phyloP scores from a whole-genome alignment of 352 stramenopile genomes.

The Phytophthora cryptogea region DNA sequence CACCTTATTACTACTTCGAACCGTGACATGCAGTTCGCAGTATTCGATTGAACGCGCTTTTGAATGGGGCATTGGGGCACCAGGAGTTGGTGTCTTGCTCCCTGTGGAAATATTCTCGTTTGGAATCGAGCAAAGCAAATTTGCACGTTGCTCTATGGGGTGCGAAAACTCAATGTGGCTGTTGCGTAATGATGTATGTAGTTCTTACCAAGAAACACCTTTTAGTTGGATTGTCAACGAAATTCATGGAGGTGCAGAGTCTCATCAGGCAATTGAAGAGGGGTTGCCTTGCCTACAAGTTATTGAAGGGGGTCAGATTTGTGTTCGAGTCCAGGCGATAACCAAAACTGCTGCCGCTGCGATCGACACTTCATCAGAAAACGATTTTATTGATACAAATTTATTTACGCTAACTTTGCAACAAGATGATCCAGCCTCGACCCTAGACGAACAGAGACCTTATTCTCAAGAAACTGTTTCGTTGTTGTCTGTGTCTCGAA shows the following conservation, averaged over 20 bases:
- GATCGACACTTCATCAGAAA: constrained; percentile 1
- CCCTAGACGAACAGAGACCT: background rate
- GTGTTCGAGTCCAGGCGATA: constrained; percentile 16
- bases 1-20: constrained; percentile 1
- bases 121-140: background rate
- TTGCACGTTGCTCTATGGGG: constrained; percentile 4
- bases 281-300: constrained; percentile 7
- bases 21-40: background rate
- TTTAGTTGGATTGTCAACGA: constrained; percentile 21
- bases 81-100: constrained; percentile 3
- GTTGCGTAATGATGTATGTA: background rate
- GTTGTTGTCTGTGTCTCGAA: constrained; percentile 20
- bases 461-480: background rate
- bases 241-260: constrained; percentile 1
- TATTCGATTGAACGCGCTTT: constrained; percentile 14
- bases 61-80: constrained; percentile 32
- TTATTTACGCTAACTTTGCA: constrained; percentile 14
- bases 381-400: background rate
- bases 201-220: background rate
- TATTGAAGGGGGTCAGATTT: constrained; percentile 7
- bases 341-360: constrained; percentile 11
- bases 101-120: constrained; percentile 18
- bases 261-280: constrained; percentile 11
- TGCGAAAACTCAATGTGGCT: constrained; percentile 11
- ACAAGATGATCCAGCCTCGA: background rate